These are phyloP conservation scores for Blastocrithidia nonstop DNA, from an alignment of 208 protist genomes.

Conservation along the genomic window DNA sequence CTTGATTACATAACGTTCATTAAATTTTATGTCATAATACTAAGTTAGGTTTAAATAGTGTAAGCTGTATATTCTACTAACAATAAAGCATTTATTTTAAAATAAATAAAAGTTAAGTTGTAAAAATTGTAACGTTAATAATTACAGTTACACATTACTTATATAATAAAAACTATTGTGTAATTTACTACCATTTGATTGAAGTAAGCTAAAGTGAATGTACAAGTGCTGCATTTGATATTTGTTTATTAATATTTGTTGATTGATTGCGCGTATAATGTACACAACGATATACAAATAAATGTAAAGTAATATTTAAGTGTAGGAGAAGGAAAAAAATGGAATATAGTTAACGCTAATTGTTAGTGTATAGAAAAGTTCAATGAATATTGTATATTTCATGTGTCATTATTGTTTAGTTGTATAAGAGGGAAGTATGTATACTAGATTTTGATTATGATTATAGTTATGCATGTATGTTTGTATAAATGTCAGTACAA, in stretches of 20 bases:
- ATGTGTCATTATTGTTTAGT: background rate
- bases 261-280: background rate
- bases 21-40: too few species aligned
- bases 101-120: too few species aligned
- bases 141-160: too few species aligned
- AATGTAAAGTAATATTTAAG: background rate
- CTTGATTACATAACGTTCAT: too few species aligned
- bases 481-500: background rate
- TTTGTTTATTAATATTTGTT: background rate
- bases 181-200: too few species aligned
- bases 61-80: too few species aligned
- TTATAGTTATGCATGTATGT: background rate
- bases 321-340: background rate
- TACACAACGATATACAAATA: background rate
- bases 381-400: background rate
- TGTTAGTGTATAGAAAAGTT: background rate
- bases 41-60: too few species aligned
- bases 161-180: too few species aligned
- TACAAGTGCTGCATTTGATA: too few species aligned
- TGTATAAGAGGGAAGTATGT: background rate
- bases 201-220: too few species aligned
- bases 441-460: background rate
- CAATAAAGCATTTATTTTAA: too few species aligned
- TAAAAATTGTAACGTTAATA: too few species aligned
- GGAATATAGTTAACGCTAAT: background rate